Base-by-base conservation (phyloP, 2,329 filamentous ascomycete species). In the Trichoderma oligosporum region DNA sequence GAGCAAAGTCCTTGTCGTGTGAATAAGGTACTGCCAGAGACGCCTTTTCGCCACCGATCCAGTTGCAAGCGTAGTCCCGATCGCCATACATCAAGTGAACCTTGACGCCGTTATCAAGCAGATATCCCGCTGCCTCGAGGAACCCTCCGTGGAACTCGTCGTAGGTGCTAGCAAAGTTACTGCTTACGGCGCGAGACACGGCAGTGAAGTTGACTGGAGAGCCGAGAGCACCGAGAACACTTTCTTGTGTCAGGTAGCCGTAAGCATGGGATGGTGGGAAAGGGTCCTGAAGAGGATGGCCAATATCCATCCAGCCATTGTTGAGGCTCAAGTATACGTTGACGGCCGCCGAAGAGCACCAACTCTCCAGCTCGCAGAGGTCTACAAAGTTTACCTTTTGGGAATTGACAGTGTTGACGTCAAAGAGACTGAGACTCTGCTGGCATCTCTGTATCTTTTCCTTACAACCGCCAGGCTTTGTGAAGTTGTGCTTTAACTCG, bases 41-140 rank as follows among this genome's bases (percentile, higher is more conserved):
- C 36, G 88, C 78, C 1, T 82, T 82, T 70, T 93, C 80, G 20
- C 87, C 89, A 25, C 89, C 89, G 62, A 87, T 75, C 69, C 86
- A 85, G 67, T 83, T 84, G 68, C 82, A 85, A 53, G 81, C 78
- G 64, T 80, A 84, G 67, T 85, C 82, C 57, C 80, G 71, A 64
- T 84, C 82, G 20, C 81, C 82, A 69, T 92, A 89, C 63, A 91
- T 80, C 61, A 93, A 74, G 8, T 86, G 85, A 8, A 94, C 83
- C 33, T 83, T 84, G 42, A 90, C 80, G 25, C 84, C 85, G 0
- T 73, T 76, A 36, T 82, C 76, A 48, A 89, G 75, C 25, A 88
- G 78, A 27, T 78, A 73, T 47, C 83, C 83, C 2, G 88, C 74
- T 57, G 82, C 76, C 62, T 71, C 25, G 74, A 78, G 56, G 76